Base-by-base conservation (phyloP, 257 asterid species). In the Solanum etuberosum region DNA sequence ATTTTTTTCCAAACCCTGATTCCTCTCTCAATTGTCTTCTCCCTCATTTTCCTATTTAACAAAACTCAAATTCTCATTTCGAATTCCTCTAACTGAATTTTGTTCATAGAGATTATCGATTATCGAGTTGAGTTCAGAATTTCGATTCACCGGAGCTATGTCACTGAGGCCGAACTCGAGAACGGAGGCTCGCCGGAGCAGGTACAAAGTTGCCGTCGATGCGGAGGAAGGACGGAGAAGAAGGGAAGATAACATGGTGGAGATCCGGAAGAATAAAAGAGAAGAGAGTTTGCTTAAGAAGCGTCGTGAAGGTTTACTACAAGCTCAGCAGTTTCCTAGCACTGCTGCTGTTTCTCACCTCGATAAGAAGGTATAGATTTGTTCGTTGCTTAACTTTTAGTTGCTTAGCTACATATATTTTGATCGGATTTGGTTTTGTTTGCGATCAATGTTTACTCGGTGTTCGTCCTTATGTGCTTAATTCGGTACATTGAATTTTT, bases 171-270 rank as follows among this genome's bases (percentile, higher is more conserved):
- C 99, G 31, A 95, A 86, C 88, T 90, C 95, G 63, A 93, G 89
- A 92, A 93, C 96, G 35, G 99, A 97, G 90, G 96, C 92, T 81
- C 98, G 99, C 86, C 96, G 99, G 91, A 97, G 95, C 92, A 92
- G 98, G 88, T 97, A 97, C 89, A 97, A 95, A 94, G 99, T 97
- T 82, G 98, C 99, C 86, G 99, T 97, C 25, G 99, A 97, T 87
- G 97, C 98, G 37, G 99, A 97, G 18, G 99, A 96, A 88, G 98
- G 99, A 10, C 92, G 99, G 31, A 91, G 99, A 68, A 91, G 99
- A 74, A 91, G 99, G 78, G 99, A 97, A 89, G 98, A 97, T 88
- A 94, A 94, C 81, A 92, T 95, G 98, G 93, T 95, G 72, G 99
- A 95, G 99, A 97, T 97, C 96, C 95, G 98, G 91, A 97, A 97